phyloP scores from a whole-genome alignment of 495 filamentous ascomycete genomes.

The Viridothelium virens region DNA sequence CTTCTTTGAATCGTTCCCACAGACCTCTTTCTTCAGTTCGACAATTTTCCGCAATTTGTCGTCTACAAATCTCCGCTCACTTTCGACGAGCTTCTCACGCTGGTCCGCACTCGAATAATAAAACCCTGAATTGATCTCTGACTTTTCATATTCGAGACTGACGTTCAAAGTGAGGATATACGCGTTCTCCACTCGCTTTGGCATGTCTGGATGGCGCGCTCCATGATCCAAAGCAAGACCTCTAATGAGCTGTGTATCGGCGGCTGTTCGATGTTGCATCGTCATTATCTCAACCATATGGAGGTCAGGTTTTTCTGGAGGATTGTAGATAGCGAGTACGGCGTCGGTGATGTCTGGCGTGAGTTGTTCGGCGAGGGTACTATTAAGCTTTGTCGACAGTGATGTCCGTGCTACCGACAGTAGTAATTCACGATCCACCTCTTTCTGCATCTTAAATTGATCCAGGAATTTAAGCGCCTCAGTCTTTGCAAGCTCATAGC shows the following conservation, averaged over 20 bases:
- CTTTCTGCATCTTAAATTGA: slow-evolving; percentile 75
- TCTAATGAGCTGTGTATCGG: slow-evolving; percentile 91
- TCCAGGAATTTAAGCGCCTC: slow-evolving; percentile 96
- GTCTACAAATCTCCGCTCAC: slow-evolving; percentile 91
- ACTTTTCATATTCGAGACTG: slow-evolving; percentile 97
- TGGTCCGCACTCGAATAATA: slow-evolving; percentile 97
- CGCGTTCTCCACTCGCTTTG: slow-evolving; percentile 89
- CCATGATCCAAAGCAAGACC: slow-evolving; percentile 93
- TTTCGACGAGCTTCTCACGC: slow-evolving; percentile 94
- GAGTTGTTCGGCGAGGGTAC: slow-evolving; percentile 77
- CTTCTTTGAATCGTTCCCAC: slow-evolving; percentile 89
- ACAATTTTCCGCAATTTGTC: slow-evolving; percentile 97
- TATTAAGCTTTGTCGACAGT: slow-evolving; percentile 87
- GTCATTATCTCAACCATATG: slow-evolving; percentile 99
- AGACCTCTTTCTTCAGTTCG: slow-evolving; percentile 95
- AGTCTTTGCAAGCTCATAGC: slow-evolving; percentile 92
- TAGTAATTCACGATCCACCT: slow-evolving; percentile 88
- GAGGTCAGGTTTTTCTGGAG: slow-evolving; percentile 86
- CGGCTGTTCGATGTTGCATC: slow-evolving; percentile 95
- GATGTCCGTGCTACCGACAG: slow-evolving; percentile 91
- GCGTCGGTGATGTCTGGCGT: slow-evolving; percentile 93
- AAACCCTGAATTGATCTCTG: slow-evolving; percentile 97
- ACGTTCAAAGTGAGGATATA: slow-evolving; percentile 94
- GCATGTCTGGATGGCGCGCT: slow-evolving; percentile 96
- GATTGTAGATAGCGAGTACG: slow-evolving; percentile 83